Evolutionary conservation across 192 early-diverging fungal genomes (phyloP).

Genomic region (Coemansia sp.): DNA sequence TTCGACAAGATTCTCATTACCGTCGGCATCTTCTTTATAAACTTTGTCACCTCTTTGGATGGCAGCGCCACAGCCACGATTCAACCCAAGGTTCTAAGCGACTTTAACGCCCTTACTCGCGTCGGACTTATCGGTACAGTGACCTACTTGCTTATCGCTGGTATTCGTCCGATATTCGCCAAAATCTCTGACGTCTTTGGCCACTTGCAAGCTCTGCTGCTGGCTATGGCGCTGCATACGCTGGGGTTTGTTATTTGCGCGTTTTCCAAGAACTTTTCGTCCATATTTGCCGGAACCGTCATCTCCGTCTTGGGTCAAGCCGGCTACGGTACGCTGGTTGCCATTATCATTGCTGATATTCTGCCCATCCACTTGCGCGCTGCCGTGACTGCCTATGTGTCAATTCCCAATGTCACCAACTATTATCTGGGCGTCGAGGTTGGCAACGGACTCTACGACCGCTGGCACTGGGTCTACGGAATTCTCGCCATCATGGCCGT

Average conservation of each 20-base stretch:
- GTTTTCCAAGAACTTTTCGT: conserved; percentile 24
- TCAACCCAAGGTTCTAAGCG: conserved; percentile 39
- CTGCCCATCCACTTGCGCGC: conserved; percentile 43
- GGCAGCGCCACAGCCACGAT: conserved; percentile 34
- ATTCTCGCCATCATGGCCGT: conserved; percentile 36
- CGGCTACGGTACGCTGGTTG: conserved; percentile 42
- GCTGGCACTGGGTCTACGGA: conserved; percentile 52
- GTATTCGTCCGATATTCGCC: conserved; percentile 37
- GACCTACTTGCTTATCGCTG: conserved; percentile 37
- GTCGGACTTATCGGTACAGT: conserved; percentile 29
- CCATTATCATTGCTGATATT: conserved; percentile 42
- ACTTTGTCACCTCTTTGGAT: conserved; percentile 41
- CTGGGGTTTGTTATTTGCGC: conserved; percentile 37
- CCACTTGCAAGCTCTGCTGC: conserved; percentile 19
- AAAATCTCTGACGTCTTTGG: conserved; percentile 44
- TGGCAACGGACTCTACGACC: conserved; percentile 16
- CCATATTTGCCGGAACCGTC: conserved; percentile 46
- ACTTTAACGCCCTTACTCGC: conserved; percentile 38
- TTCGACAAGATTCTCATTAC: conserved; percentile 40
- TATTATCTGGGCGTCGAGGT: conserved; percentile 48
- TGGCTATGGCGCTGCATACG: conserved; percentile 31
- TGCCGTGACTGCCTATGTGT: conserved; percentile 32
- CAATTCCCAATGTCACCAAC: conserved; percentile 42
- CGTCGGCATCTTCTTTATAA: conserved; percentile 43
- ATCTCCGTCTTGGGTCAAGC: conserved; percentile 41